Evolutionary conservation across 176 grass and related monocot genomes (phyloP).

Genomic region (Puya raimondii): DNA sequence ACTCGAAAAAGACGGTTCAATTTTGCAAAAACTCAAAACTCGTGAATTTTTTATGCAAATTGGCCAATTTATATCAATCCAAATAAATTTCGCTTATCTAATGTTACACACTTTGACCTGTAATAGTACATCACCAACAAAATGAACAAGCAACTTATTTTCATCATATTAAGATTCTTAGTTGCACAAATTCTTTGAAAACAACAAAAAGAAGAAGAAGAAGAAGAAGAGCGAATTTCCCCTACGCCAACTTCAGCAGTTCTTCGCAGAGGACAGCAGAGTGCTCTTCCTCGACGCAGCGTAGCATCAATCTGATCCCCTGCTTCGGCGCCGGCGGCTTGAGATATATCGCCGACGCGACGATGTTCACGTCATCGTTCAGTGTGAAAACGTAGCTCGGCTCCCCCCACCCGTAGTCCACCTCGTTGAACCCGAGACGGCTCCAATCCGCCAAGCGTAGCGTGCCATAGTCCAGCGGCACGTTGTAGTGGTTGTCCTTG

Average conservation of each 20-base stretch:
- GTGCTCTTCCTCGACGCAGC: constrained; percentile 63
- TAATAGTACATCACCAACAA: too few species aligned
- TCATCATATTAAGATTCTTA: too few species aligned
- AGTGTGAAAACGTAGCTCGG: constrained; percentile 57
- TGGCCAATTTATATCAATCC: too few species aligned
- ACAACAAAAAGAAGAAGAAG: too few species aligned
- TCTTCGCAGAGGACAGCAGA: constrained; percentile 32
- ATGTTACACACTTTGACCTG: too few species aligned
- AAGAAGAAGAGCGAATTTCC: background rate
- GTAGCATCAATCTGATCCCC: constrained; percentile 63
- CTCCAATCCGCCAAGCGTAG: constrained; percentile 74
- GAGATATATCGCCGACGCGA: constrained; percentile 56
- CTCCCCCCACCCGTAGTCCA: constrained; percentile 81
- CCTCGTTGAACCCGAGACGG: constrained; percentile 69
- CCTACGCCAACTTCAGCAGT: constrained; percentile 37
- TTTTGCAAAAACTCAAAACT: too few species aligned
- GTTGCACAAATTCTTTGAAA: too few species aligned
- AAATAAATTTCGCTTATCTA: too few species aligned
- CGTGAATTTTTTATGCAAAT: too few species aligned
- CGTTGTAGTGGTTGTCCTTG: constrained; percentile 47
- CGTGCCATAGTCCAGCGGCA: constrained; percentile 70
- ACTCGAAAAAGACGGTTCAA: too few species aligned
- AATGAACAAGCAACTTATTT: too few species aligned
- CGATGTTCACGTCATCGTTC: constrained; percentile 62
- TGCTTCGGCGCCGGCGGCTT: constrained; percentile 55